phyloP scores from a whole-genome alignment of 495 filamentous ascomycete genomes.

The Amorphotheca resinae region DNA sequence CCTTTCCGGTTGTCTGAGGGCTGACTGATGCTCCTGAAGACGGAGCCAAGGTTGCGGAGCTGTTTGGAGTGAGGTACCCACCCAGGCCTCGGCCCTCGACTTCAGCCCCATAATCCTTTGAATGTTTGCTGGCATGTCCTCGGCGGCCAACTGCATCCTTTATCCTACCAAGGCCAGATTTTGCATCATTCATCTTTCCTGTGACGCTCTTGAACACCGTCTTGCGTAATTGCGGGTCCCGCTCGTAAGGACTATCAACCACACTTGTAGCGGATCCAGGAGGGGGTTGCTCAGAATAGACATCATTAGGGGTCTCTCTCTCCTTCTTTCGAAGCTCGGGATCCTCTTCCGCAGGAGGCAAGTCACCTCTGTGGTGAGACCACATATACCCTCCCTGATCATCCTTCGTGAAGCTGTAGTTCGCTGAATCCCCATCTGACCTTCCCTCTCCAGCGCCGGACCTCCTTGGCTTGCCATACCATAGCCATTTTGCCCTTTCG shows the following conservation, averaged over 20 bases:
- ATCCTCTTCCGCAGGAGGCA: conserved; percentile 35
- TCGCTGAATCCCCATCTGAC: conserved; percentile 37
- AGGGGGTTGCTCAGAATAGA: conserved; percentile 21
- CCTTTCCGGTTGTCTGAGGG: conserved; percentile 21
- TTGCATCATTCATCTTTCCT: conserved; percentile 68
- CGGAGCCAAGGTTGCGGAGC: conserved; percentile 3
- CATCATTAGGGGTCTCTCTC: conserved; percentile 22
- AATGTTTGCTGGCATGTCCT: conserved; percentile 35
- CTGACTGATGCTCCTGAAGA: conserved; percentile 5
- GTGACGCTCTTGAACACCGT: conserved; percentile 69
- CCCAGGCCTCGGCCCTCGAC: background rate
- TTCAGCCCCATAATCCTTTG: conserved; percentile 18
- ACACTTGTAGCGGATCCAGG: conserved; percentile 29
- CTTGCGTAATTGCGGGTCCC: conserved; percentile 51
- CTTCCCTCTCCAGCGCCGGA: conserved; percentile 37
- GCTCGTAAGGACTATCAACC: conserved; percentile 40
- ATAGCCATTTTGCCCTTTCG: conserved; percentile 80
- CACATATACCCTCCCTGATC: conserved; percentile 50
- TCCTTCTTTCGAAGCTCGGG: conserved; percentile 25
- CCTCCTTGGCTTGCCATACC: conserved; percentile 70
- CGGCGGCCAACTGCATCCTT: conserved; percentile 63
- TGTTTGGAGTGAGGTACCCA: conserved; percentile 11
- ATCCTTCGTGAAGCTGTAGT: conserved; percentile 56
- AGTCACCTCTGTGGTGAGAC: conserved; percentile 42
- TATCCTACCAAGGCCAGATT: conserved; percentile 71